A percentile compares a stretch with the other conserved stretches of the same genome.
Evolutionary conservation across 192 early-diverging fungal genomes (phyloP).

Genomic region (Umbelopsis ramanniana): DNA sequence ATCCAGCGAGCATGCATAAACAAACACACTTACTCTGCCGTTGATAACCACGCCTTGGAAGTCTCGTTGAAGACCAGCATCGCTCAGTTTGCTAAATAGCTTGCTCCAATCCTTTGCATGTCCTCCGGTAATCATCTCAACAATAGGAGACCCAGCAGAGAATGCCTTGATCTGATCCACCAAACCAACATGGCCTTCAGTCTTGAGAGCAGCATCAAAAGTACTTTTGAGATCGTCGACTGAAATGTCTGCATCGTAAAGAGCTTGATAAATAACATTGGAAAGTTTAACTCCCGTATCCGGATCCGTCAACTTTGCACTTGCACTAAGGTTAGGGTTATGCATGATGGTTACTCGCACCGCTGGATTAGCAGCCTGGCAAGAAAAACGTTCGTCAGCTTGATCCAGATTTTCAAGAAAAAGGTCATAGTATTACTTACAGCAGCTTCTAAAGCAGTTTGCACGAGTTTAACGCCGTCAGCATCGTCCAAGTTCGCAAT

Average conservation of each 20-base stretch:
- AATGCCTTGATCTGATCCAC: slow-evolving; percentile 29
- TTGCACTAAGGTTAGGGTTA: slow-evolving; percentile 36
- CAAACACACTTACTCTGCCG: slow-evolving; percentile 53
- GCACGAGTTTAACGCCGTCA: slow-evolving; percentile 54
- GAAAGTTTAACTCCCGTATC: slow-evolving; percentile 7
- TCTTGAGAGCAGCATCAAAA: neutral
- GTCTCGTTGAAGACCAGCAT: slow-evolving; percentile 29
- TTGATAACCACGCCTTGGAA: slow-evolving; percentile 58
- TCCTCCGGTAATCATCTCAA: slow-evolving; percentile 24
- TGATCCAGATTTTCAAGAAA: neutral
- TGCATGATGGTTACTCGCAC: slow-evolving; percentile 53
- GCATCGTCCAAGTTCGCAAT: slow-evolving; percentile 58
- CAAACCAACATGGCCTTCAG: neutral
- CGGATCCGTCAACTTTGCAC: neutral
- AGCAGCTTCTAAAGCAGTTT: slow-evolving; percentile 51
- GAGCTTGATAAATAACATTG: slow-evolving; percentile 18
- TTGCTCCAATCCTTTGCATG: slow-evolving; percentile 21
- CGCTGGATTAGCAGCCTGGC: neutral
- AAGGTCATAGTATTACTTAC: slow-evolving; percentile 22
- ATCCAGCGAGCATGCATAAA: neutral
- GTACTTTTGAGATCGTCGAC: slow-evolving; percentile 13
- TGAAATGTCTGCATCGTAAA: neutral
- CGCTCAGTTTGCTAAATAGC: slow-evolving; percentile 10
- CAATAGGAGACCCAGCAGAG: slow-evolving; percentile 35
- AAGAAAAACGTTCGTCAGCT: neutral